phyloP scores from a whole-genome alignment of 2,329 filamentous ascomycete genomes.

The Meredithiella fracta region DNA sequence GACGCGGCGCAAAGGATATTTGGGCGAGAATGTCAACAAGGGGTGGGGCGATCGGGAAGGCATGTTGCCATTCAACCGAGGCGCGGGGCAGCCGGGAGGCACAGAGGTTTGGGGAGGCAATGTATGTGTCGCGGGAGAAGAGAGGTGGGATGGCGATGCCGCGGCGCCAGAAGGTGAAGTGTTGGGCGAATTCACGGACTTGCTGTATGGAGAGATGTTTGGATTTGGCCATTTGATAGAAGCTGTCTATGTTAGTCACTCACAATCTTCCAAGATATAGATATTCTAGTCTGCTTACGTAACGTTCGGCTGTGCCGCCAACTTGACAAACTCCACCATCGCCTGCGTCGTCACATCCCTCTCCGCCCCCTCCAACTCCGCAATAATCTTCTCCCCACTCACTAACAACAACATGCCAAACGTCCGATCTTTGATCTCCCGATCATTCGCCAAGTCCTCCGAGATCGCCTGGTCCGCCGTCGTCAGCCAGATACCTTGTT shows the following conservation, averaged over 20 bases:
- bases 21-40: slow-evolving; percentile 76
- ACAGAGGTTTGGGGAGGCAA: slow-evolving; percentile 80
- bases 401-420: slow-evolving; percentile 74
- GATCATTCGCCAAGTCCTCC: slow-evolving; percentile 48
- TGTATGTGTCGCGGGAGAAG: slow-evolving; percentile 77
- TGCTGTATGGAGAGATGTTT: slow-evolving; percentile 61
- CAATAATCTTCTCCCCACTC: slow-evolving; percentile 56
- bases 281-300: slow-evolving; percentile 36
- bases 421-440: slow-evolving; percentile 61
- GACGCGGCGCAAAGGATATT: slow-evolving; percentile 62
- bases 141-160: slow-evolving; percentile 83
- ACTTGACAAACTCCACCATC: slow-evolving; percentile 66
- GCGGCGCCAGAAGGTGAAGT: slow-evolving; percentile 90
- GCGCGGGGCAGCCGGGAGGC: slow-evolving; percentile 53
- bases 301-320: slow-evolving; percentile 47
- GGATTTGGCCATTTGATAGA: slow-evolving; percentile 53
- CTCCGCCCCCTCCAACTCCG: slow-evolving; percentile 64
- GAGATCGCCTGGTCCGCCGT: slow-evolving; percentile 62
- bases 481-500: slow-evolving; percentile 69
- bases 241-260: slow-evolving; percentile 22
- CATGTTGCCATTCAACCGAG: slow-evolving; percentile 52
- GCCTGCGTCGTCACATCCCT: slow-evolving; percentile 58
- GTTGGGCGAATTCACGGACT: slow-evolving; percentile 73
- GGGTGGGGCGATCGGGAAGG: slow-evolving; percentile 69
- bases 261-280: too few species aligned